Evolutionary conservation across 2,329 filamentous ascomycete genomes (phyloP), one percentile per base, ranked within the genome.

Genomic region (Leptographium galeiforme): DNA sequence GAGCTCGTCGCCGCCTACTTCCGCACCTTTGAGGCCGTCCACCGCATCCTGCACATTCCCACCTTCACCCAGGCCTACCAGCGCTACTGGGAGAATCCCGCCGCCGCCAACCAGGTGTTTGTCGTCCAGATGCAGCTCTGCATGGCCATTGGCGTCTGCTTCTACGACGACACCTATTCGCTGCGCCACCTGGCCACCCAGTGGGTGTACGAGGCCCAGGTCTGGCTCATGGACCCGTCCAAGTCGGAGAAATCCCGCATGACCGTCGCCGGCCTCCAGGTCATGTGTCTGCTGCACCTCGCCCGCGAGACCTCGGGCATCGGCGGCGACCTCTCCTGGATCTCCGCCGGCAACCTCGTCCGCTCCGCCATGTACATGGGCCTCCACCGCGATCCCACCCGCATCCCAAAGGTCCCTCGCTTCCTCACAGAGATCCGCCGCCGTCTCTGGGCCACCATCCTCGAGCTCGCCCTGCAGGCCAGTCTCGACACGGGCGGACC

Each of bases 11-110:
- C 74, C 10, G 63, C 67, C 34, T 82, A 82, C 64, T 64, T 84
- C 18, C 67, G 76, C 48, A 75, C 74, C 0, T 72, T 78, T 44
- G 79, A 83, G 59, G 73, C 75, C 1, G 72, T 77, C 16, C 72
- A 77, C 56, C 72, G 81, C 3, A 70, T 84, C 30, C 55, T 84
- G 10, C 76, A 84, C 61, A 62, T 77, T 1, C 79, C 79, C 0
- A 74, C 72, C 0, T 83, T 84, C 57, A 66, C 70, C 46, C 67
- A 67, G 12, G 74, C 79, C 36, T 84, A 82, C 58, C 67, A 70
- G 11, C 60, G 62, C 3, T 76, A 74, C 61, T 78, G 74, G 74
- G 63, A 68, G 36, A 67, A 69, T 16, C 68, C 70, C 0, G 58
- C 63, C 19, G 63, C 64, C 0, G 65, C 68, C 2, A 72, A 68